Evolutionary conservation across 208 protist genomes (phyloP).

Genomic region (Leishmania braziliensis): DNA sequence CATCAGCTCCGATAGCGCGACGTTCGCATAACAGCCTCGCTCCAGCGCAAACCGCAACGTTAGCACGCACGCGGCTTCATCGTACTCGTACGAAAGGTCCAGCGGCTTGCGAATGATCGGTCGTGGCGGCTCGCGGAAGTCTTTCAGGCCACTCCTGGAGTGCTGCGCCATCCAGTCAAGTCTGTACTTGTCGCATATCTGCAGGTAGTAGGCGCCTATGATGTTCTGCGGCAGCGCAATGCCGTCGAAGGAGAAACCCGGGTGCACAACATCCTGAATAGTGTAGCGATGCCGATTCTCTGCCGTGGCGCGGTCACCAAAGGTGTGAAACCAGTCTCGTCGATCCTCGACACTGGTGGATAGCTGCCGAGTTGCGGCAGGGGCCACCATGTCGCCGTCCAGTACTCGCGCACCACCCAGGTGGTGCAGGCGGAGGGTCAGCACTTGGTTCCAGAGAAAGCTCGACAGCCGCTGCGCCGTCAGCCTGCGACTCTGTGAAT

Average conservation of each 20-base stretch:
- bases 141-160: conserved; percentile 49
- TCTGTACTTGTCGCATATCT: conserved; percentile 75
- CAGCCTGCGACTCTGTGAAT: conserved; percentile 56
- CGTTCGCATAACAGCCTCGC: conserved; percentile 88
- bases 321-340: conserved; percentile 41
- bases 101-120: conserved; percentile 83
- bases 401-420: conserved; percentile 53
- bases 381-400: conserved; percentile 65
- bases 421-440: conserved; percentile 80
- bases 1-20: conserved; percentile 84
- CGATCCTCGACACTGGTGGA: conserved; percentile 40
- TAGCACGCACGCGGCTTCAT: conserved; percentile 41
- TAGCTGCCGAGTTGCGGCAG: conserved; percentile 43
- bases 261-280: conserved; percentile 82
- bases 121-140: conserved; percentile 83
- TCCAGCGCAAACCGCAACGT: conserved; percentile 75
- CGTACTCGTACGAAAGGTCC: conserved; percentile 62
- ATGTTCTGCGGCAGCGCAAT: conserved; percentile 66
- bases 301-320: conserved; percentile 39
- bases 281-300: conserved; percentile 45
- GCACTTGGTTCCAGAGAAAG: conserved; percentile 87
- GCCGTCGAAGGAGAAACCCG: conserved; percentile 82
- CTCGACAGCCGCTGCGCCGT: conserved; percentile 80
- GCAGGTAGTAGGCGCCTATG: conserved; percentile 69
- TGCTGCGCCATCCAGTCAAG: conserved; percentile 81